Conservation (phyloP, 345 rosid genomes). For the Mercurialis annua region DNA sequence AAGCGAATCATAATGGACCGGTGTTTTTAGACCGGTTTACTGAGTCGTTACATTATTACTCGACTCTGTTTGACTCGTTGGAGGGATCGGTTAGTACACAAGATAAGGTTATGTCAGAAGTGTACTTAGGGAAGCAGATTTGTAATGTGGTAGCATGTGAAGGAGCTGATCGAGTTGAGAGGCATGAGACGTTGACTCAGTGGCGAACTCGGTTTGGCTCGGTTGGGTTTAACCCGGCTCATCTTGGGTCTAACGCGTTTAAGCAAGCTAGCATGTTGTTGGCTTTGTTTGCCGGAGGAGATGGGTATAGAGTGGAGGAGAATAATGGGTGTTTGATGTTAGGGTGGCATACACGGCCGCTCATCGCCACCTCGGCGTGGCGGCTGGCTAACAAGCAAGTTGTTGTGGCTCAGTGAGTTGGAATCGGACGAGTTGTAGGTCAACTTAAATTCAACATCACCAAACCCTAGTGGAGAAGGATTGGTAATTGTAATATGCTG, state of each 20-base stretch:
- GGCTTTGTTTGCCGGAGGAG: conserved; percentile 63
- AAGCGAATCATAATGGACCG: conserved; percentile 74
- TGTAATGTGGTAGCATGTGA: conserved; percentile 82
- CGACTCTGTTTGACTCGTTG: conserved; percentile 76
- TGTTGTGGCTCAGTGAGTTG: too few relatives aligned
- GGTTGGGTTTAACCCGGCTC: conserved; percentile 68
- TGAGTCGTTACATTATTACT: conserved; percentile 77
- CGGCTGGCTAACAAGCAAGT: neutral
- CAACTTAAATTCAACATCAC: too few relatives aligned
- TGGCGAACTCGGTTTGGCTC: conserved; percentile 59
- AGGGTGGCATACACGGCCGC: conserved; percentile 5
- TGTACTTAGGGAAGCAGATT: conserved; percentile 79
- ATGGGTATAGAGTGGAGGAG: conserved; percentile 5
- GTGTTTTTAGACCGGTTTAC: conserved; percentile 78
- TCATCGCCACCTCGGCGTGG: conserved; percentile 6
- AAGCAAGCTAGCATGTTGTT: conserved; percentile 79
- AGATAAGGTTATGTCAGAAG: conserved; percentile 73
- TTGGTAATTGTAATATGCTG: too few relatives aligned
- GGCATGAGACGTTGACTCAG: conserved; percentile 66
- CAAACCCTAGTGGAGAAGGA: too few relatives aligned
- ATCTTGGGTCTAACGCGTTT: conserved; percentile 63
- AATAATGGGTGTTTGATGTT: conserved; percentile 7
- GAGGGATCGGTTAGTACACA: conserved; percentile 50
- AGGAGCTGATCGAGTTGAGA: conserved; percentile 67
- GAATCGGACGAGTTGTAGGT: too few relatives aligned